Conservation (phyloP, 257 asterid species). For the Capsicum chinense region DNA sequence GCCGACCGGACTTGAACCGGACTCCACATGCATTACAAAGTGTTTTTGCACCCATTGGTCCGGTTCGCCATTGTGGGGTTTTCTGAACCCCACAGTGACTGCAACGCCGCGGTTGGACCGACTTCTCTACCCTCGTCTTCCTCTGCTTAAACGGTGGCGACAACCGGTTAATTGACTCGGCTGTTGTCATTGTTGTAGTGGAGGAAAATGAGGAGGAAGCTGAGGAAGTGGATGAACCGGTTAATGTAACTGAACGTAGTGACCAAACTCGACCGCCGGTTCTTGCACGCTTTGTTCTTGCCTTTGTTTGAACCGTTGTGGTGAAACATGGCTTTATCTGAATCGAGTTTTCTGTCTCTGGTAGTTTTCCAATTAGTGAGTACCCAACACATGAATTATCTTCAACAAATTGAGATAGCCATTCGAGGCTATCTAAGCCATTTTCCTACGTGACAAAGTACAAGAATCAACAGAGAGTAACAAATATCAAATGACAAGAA, state of each 20-base stretch:
- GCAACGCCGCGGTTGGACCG: conserved; percentile 40
- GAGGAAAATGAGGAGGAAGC: conserved; percentile 22
- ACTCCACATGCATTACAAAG: conserved; percentile 57
- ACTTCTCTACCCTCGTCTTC: conserved; percentile 31
- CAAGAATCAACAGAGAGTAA: no score
- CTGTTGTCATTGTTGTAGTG: conserved; percentile 10
- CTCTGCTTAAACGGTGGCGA: conserved; percentile 37
- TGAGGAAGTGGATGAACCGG: not conserved
- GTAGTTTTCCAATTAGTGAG: conserved; percentile 31
- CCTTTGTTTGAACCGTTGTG: not conserved
- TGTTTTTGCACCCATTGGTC: conserved; percentile 49
- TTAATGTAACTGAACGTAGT: not conserved
- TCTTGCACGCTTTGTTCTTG: conserved; percentile 20
- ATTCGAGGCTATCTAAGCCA: conserved; percentile 48
- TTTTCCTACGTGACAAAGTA: conserved; percentile 33
- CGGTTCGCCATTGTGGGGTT: conserved; percentile 52
- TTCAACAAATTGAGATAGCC: conserved; percentile 47
- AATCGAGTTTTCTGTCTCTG: not conserved
- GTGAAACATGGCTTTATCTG: not conserved
- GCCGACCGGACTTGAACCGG: conserved; percentile 49
- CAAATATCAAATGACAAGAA: no score
- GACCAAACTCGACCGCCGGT: conserved; percentile 33
- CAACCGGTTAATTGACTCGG: conserved; percentile 22
- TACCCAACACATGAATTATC: conserved; percentile 40
- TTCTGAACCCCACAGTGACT: conserved; percentile 45